phyloP scores from a whole-genome alignment of 2,329 filamentous ascomycete species.

The Apiospora hydei region DNA sequence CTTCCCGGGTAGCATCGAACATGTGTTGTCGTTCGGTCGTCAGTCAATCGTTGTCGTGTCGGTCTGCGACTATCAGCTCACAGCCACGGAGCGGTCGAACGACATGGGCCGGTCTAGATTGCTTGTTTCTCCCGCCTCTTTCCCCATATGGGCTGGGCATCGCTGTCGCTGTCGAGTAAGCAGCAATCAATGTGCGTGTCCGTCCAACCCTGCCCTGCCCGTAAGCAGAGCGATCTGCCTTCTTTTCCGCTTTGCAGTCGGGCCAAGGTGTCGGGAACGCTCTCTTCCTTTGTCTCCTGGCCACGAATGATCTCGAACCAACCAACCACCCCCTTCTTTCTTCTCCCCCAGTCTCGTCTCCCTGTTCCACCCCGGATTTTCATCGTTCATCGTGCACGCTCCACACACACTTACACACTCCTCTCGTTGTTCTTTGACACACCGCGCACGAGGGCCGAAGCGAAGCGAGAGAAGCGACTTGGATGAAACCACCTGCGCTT shows the following conservation, averaged over 20 bases:
- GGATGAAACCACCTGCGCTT: conserved; percentile 19
- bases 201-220: neutral
- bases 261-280: conserved; percentile 2
- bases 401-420: neutral
- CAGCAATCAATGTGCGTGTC: too few relatives aligned
- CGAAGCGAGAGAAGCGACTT: conserved; percentile 4
- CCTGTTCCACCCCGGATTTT: conserved; percentile 19
- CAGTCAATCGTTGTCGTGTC: too few relatives aligned
- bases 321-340: neutral
- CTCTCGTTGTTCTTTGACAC: neutral
- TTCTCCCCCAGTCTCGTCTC: conserved; percentile 10
- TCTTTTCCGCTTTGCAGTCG: neutral
- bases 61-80: neutral
- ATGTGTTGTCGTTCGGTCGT: conserved; percentile 20
- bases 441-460: neutral
- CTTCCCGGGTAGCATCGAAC: neutral
- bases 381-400: conserved; percentile 20
- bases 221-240: neutral
- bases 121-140: neutral
- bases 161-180: neutral
- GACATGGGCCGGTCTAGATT: conserved; percentile 19
- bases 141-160: conserved; percentile 5
- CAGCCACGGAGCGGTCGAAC: neutral
- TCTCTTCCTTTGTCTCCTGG: neutral
- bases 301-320: neutral